These are phyloP conservation scores for Claviceps cyperi DNA, from an alignment of 2,329 filamentous ascomycete genomes.

Conservation along the genomic window DNA sequence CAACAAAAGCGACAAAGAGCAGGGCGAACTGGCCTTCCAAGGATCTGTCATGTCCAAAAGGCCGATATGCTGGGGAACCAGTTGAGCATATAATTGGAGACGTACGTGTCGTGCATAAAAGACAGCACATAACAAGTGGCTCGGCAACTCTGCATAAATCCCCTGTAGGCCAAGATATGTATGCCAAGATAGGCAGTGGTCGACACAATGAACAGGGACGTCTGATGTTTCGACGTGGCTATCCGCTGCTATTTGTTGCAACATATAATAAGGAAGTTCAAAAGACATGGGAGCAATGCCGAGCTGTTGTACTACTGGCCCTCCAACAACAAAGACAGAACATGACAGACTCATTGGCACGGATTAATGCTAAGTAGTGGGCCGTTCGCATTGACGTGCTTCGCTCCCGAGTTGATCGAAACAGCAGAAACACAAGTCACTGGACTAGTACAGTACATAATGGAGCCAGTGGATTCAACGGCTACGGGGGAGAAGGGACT, in stretches of 20 bases:
- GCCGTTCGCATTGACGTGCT: constrained; percentile 7
- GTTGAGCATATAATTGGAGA: neutral
- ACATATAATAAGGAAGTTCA: constrained; percentile 1
- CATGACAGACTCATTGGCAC: constrained; percentile 4
- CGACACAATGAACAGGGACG: neutral
- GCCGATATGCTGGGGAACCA: neutral
- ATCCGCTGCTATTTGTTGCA: constrained; percentile 5
- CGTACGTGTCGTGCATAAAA: constrained; percentile 1
- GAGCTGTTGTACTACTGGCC: constrained; percentile 1
- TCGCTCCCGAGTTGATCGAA: constrained; percentile 9
- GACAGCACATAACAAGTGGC: constrained; percentile 1
- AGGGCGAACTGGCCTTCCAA: neutral
- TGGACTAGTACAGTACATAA: constrained; percentile 4
- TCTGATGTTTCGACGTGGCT: constrained; percentile 6
- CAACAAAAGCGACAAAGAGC: neutral
- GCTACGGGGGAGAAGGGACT: constrained; percentile 1
- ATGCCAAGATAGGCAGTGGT: neutral
- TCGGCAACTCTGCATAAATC: neutral
- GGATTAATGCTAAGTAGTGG: constrained; percentile 7
- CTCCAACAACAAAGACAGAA: neutral
- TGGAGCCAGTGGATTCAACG: neutral
- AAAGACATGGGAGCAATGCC: neutral
- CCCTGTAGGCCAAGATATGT: neutral
- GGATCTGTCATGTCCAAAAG: neutral
- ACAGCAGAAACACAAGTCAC: constrained; percentile 10